These are phyloP conservation scores for Aspergillus steynii DNA, from an alignment of 495 filamentous ascomycete species.

Conservation along the genomic window DNA sequence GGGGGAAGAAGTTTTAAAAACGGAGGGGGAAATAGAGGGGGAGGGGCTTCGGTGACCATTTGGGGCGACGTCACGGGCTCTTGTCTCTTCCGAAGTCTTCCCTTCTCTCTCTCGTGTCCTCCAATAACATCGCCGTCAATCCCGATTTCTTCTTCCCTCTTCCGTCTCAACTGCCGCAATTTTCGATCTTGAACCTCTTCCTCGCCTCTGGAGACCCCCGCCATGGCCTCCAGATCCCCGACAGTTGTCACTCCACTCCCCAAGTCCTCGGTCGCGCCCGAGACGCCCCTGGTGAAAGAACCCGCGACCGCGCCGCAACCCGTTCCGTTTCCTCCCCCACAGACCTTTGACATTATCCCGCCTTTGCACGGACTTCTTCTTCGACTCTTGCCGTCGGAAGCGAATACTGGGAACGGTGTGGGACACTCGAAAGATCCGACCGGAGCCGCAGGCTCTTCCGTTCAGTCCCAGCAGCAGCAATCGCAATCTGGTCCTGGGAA, in stretches of 20 bases:
- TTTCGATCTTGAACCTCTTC: not conserved
- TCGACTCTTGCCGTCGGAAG: conserved; percentile 57
- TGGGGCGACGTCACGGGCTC: conserved; percentile 19
- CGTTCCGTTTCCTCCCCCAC: conserved; percentile 51
- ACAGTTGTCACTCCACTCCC: conserved; percentile 38
- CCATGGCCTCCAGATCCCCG: conserved; percentile 43
- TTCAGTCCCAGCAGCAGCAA: conserved; percentile 30
- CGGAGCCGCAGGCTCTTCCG: conserved; percentile 23
- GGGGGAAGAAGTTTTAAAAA: conserved; percentile 7
- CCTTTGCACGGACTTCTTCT: conserved; percentile 75
- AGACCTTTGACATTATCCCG: conserved; percentile 81
- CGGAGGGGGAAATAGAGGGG: conserved; percentile 24
- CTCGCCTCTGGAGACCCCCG: not conserved
- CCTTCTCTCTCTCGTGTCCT: not conserved
- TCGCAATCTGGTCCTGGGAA: conserved; percentile 18
- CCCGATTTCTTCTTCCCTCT: not conserved
- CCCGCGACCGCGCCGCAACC: conserved; percentile 51
- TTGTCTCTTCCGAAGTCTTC: not conserved
- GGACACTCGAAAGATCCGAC: conserved; percentile 26
- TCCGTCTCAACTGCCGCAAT: not conserved
- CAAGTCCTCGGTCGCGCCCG: conserved; percentile 43
- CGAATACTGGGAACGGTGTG: conserved; percentile 15
- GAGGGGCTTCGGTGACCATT: conserved; percentile 48
- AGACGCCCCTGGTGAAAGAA: conserved; percentile 33
- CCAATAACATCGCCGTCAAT: too few species aligned